Evolutionary conservation across 352 stramenopile genomes (phyloP).

Genomic region (Globisporangium splendens): DNA sequence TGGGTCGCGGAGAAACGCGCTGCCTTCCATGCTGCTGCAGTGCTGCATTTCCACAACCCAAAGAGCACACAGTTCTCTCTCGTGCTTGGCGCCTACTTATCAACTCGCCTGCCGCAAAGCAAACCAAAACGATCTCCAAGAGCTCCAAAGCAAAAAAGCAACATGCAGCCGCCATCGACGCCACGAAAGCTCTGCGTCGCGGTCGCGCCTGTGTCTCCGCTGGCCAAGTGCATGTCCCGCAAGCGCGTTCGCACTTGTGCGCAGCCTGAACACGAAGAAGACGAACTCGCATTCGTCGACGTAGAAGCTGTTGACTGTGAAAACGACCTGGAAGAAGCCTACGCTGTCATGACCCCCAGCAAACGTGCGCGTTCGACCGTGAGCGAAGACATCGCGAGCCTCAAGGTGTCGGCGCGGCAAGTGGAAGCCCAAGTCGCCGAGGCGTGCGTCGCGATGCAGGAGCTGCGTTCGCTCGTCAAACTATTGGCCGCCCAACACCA

Average conservation of each 20-base stretch:
- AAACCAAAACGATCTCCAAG: no score
- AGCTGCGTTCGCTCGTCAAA: constrained; percentile 41
- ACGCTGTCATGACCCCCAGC: not conserved
- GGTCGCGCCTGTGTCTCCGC: constrained; percentile 11
- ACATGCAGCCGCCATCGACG: no score
- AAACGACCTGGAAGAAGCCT: not conserved
- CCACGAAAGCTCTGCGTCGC: not conserved
- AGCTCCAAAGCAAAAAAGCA: no score
- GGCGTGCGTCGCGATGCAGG: constrained; percentile 37
- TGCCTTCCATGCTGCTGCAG: no score
- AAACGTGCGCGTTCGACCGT: constrained; percentile 1
- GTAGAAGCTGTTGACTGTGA: not conserved
- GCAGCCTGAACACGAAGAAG: not conserved
- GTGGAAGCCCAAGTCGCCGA: constrained; percentile 36
- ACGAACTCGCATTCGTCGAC: not conserved
- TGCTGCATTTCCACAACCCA: no score
- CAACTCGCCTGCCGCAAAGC: no score
- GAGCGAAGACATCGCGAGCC: constrained; percentile 23
- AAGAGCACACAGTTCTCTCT: no score
- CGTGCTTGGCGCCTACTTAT: no score
- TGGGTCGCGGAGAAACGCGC: not conserved
- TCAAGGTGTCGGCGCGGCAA: constrained; percentile 24
- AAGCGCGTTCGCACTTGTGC: constrained; percentile 14
- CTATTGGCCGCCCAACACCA: constrained; percentile 34
- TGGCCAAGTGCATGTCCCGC: constrained; percentile 16